Conservation (phyloP, 2,329 filamentous ascomycete genomes). For the Aureobasidium uvarum region DNA sequence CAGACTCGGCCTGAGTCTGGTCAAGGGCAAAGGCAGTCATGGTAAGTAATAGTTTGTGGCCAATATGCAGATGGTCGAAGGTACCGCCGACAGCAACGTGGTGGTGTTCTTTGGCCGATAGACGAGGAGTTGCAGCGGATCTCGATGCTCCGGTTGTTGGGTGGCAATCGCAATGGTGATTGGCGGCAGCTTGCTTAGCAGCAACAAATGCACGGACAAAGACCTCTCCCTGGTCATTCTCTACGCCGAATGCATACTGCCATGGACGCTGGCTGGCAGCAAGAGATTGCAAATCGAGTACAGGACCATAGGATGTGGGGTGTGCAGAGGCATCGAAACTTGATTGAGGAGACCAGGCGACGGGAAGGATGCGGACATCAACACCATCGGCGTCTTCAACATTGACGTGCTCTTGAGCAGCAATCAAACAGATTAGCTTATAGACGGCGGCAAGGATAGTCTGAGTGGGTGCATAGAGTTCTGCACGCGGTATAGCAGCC, state of each 20-base stretch:
- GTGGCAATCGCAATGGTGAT: conserved; percentile 13
- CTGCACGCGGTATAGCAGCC: conserved; percentile 51
- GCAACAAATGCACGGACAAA: conserved; percentile 51
- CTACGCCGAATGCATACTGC: conserved; percentile 64
- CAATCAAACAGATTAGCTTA: conserved; percentile 70
- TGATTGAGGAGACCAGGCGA: conserved; percentile 56
- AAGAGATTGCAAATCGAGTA: conserved; percentile 51
- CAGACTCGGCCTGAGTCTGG: conserved; percentile 39
- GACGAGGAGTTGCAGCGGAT: not conserved
- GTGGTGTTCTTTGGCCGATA: conserved; percentile 47
- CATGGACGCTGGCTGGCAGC: conserved; percentile 56
- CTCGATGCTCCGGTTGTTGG: not conserved
- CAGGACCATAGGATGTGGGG: conserved; percentile 45
- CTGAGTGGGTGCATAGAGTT: conserved; percentile 68
- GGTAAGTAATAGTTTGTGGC: conserved; percentile 95
- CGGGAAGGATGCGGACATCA: conserved; percentile 70
- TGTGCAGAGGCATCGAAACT: conserved; percentile 35
- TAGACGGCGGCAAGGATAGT: conserved; percentile 74
- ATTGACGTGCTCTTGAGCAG: conserved; percentile 61
- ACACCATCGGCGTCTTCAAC: conserved; percentile 67
- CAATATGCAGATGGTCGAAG: conserved; percentile 92
- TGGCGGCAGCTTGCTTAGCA: conserved; percentile 30
- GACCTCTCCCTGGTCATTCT: conserved; percentile 62
- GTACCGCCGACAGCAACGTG: conserved; percentile 84
- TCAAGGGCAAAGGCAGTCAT: conserved; percentile 72